Evolutionary conservation across 75 land plant species (phyloP).

Genomic region (Cupressus sempervirens): DNA sequence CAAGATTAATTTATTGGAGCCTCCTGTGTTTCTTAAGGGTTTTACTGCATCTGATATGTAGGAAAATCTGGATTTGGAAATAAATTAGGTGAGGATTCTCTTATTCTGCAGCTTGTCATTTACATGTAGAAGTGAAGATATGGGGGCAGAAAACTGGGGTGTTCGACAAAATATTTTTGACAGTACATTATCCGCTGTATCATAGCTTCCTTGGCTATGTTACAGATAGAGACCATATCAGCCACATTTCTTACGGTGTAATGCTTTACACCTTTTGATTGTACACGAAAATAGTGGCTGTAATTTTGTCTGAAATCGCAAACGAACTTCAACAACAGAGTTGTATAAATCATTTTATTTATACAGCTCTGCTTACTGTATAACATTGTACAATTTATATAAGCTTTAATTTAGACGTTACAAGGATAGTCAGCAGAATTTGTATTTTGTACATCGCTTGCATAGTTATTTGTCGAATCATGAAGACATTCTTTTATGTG

Average conservation of each 20-base stretch:
- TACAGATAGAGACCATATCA: not conserved
- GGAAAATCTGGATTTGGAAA: not conserved
- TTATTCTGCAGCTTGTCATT: conserved; percentile 1
- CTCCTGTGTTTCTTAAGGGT: not conserved
- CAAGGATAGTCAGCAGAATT: too few relatives aligned
- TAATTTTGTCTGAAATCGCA: not conserved
- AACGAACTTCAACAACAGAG: not conserved
- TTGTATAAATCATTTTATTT: not conserved
- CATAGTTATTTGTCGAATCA: not conserved
- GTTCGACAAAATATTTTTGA: not conserved
- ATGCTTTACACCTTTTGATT: not conserved
- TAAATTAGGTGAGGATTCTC: not conserved
- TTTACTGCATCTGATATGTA: not conserved
- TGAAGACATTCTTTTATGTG: not conserved
- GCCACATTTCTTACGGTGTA: not conserved
- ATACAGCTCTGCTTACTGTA: not conserved
- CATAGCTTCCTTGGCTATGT: not conserved
- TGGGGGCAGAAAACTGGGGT: not conserved
- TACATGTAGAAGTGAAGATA: not conserved
- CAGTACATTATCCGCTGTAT: not conserved
- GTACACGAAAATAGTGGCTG: not conserved
- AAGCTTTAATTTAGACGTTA: not conserved
- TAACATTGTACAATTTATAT: not conserved
- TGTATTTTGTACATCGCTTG: not conserved
- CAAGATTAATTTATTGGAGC: not conserved